These are phyloP conservation scores for Colletotrichum lini DNA, from an alignment of 2,329 filamentous ascomycete genomes.

Conservation along the genomic window DNA sequence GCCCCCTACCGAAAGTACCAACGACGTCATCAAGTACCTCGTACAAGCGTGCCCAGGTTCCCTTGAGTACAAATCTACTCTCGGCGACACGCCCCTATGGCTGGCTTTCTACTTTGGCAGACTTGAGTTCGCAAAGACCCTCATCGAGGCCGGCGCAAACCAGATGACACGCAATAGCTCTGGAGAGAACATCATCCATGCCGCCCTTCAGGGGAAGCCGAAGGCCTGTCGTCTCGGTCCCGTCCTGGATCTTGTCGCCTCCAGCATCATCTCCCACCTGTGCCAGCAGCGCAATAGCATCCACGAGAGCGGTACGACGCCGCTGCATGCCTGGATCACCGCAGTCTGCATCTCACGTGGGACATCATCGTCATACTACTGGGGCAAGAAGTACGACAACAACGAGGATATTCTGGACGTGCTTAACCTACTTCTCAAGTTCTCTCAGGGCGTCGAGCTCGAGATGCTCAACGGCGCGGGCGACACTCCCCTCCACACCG, in stretches of 20 bases:
- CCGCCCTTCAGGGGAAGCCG: slow-evolving; percentile 57
- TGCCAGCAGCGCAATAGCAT: slow-evolving; percentile 71
- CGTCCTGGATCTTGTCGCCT: slow-evolving; percentile 72
- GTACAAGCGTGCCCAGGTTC: slow-evolving; percentile 72
- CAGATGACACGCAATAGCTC: slow-evolving; percentile 73
- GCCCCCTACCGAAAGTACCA: slow-evolving; percentile 55
- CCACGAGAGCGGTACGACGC: slow-evolving; percentile 69
- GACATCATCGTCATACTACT: slow-evolving; percentile 16
- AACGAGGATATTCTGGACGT: slow-evolving; percentile 55
- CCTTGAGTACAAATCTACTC: slow-evolving; percentile 72
- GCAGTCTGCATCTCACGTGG: slow-evolving; percentile 1
- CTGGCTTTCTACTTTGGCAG: slow-evolving; percentile 73
- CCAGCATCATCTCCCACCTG: slow-evolving; percentile 68
- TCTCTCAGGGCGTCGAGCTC: slow-evolving; percentile 70
- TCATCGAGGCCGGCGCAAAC: slow-evolving; percentile 79
- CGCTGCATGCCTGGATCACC: slow-evolving; percentile 73
- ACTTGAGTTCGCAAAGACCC: slow-evolving; percentile 67
- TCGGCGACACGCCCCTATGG: slow-evolving; percentile 77
- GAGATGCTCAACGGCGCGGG: slow-evolving; percentile 75
- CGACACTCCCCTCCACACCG: slow-evolving; percentile 75
- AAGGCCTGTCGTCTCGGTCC: slow-evolving; percentile 54
- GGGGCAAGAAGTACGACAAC: slow-evolving; percentile 45
- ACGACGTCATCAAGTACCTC: slow-evolving; percentile 75
- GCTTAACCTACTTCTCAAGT: slow-evolving; percentile 65
- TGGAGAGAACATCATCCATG: slow-evolving; percentile 79